phyloP scores from a whole-genome alignment of 768 basidiomycete genomes.

The Suillus fuscotomentosus region DNA sequence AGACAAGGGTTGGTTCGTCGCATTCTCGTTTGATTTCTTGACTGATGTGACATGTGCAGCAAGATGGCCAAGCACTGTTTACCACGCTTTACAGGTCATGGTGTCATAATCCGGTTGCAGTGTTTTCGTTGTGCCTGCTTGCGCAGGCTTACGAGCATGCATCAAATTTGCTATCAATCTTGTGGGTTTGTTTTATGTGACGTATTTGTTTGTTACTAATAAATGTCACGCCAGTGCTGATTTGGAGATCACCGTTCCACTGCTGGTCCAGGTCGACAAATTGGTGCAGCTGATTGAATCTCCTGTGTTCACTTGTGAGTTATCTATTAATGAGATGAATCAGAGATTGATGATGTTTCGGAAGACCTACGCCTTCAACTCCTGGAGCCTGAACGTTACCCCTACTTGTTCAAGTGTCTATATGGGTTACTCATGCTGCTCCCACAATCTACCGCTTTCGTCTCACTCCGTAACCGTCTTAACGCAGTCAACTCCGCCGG shows the following conservation, averaged over 20 bases:
- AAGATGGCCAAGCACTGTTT: slow-evolving; percentile 97
- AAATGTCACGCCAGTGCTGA: slow-evolving; percentile 65
- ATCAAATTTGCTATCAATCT: slow-evolving; percentile 92
- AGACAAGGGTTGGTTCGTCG: slow-evolving; percentile 69
- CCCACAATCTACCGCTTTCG: slow-evolving; percentile 95
- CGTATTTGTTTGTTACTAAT: slow-evolving; percentile 6
- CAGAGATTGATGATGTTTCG: slow-evolving; percentile 5
- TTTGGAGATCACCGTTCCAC: slow-evolving; percentile 91
- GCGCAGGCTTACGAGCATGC: slow-evolving; percentile 99
- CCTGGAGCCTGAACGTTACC: slow-evolving; percentile 94
- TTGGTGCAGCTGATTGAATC: slow-evolving; percentile 97
- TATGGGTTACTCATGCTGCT: slow-evolving; percentile 97
- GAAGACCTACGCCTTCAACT: slow-evolving; percentile 87
- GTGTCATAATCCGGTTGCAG: slow-evolving; percentile 98
- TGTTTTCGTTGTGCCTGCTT: slow-evolving; percentile 92
- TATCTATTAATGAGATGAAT: neutral
- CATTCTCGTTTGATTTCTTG: slow-evolving; percentile 1
- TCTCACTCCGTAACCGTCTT: slow-evolving; percentile 89
- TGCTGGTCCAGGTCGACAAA: slow-evolving; percentile 96
- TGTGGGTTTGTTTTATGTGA: slow-evolving; percentile 49
- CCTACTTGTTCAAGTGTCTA: slow-evolving; percentile 94
- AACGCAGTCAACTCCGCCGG: slow-evolving; percentile 95
- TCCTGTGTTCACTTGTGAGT: slow-evolving; percentile 94
- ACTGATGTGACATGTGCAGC: slow-evolving; percentile 34
- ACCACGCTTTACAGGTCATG: slow-evolving; percentile 93